Conservation (phyloP, 495 filamentous ascomycete genomes). For the Aspergillus wentii region DNA sequence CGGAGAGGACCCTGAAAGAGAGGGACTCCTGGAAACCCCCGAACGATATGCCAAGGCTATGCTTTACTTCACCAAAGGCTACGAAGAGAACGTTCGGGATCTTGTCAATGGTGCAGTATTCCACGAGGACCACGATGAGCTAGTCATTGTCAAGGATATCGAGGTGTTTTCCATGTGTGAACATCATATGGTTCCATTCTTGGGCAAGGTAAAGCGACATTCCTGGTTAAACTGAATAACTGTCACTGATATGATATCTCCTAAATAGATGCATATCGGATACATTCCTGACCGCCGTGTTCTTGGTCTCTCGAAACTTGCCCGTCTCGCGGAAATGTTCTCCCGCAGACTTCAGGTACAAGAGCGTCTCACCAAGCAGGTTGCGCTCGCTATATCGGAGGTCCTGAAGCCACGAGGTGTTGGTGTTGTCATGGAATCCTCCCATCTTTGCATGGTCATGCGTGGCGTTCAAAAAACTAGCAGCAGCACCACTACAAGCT, state of each 20-base stretch:
- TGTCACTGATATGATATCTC: slow-evolving; percentile 6
- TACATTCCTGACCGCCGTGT: slow-evolving; percentile 87
- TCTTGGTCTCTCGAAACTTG: slow-evolving; percentile 92
- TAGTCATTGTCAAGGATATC: slow-evolving; percentile 97
- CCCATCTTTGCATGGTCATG: slow-evolving; percentile 99
- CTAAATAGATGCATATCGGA: slow-evolving; percentile 86
- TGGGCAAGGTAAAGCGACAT: slow-evolving; percentile 67
- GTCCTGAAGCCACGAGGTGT: slow-evolving; percentile 87
- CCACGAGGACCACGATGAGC: slow-evolving; percentile 93
- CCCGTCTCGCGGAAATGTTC: slow-evolving; percentile 96
- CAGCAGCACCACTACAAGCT: slow-evolving; percentile 87
- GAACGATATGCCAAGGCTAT: slow-evolving; percentile 92
- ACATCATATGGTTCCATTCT: slow-evolving; percentile 96
- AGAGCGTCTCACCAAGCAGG: slow-evolving; percentile 92
- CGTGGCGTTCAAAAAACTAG: slow-evolving; percentile 87
- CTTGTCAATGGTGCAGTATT: slow-evolving; percentile 95
- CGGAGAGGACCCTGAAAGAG: slow-evolving; percentile 90
- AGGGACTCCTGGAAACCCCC: slow-evolving; percentile 83
- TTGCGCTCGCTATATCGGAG: slow-evolving; percentile 89
- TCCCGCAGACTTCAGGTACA: slow-evolving; percentile 88
- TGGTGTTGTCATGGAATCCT: slow-evolving; percentile 94
- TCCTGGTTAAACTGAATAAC: not conserved
- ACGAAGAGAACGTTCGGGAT: slow-evolving; percentile 90
- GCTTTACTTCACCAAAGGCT: slow-evolving; percentile 98
- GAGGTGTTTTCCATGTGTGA: slow-evolving; percentile 95